These are phyloP conservation scores for Fagopyrum esculentum DNA, from an alignment of 148 eudicot genomes.

Conservation along the genomic window DNA sequence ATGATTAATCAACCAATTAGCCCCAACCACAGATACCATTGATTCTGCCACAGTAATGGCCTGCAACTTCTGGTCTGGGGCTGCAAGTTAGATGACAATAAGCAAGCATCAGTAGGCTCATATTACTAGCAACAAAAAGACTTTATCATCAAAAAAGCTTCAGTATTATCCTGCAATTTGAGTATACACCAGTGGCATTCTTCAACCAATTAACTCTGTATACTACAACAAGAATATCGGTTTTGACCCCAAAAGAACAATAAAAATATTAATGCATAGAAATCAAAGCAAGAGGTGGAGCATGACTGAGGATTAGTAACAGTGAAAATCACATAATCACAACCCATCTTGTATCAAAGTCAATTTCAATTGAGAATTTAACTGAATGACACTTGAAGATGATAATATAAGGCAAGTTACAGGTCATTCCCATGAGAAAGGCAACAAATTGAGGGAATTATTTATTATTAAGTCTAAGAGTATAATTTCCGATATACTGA, in stretches of 20 bases:
- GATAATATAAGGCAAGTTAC: too few relatives aligned
- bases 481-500: background rate
- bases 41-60: slow-evolving; percentile 79
- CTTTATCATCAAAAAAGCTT: too few relatives aligned
- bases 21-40: slow-evolving; percentile 56
- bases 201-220: too few relatives aligned
- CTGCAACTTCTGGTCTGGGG: slow-evolving; percentile 66
- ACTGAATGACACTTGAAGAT: too few relatives aligned
- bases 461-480: background rate
- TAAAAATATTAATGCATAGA: too few relatives aligned
- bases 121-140: slow-evolving; percentile 1
- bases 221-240: too few relatives aligned
- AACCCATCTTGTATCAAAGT: too few relatives aligned
- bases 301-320: background rate
- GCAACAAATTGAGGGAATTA: background rate
- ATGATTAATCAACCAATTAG: slow-evolving; percentile 63
- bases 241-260: too few relatives aligned
- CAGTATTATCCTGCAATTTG: too few relatives aligned
- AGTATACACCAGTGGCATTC: too few relatives aligned
- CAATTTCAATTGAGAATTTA: too few relatives aligned
- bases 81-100: slow-evolving; percentile 31
- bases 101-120: background rate
- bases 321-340: background rate
- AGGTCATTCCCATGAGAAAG: background rate
- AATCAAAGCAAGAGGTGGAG: too few relatives aligned